phyloP scores from a whole-genome alignment of 2,329 filamentous ascomycete species.

The Phialocephala subalpina region DNA sequence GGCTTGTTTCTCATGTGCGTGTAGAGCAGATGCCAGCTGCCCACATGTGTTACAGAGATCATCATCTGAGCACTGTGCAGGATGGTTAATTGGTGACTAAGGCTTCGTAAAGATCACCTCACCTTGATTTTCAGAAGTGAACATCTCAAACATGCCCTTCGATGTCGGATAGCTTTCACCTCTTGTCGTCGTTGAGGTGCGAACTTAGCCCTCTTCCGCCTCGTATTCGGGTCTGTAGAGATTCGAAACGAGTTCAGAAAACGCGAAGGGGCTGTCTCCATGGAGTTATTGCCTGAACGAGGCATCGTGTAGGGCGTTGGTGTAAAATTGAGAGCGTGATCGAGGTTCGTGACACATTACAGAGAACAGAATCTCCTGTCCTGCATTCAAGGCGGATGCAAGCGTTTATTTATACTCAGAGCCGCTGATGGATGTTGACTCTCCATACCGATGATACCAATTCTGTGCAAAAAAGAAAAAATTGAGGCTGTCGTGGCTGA shows the following conservation, averaged over 20 bases:
- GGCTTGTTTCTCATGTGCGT: constrained; percentile 7
- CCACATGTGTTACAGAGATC: constrained; percentile 16
- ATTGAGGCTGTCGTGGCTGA: constrained; percentile 16
- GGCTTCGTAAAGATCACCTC: neutral
- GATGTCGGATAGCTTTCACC: constrained; percentile 14
- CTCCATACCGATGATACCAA: neutral
- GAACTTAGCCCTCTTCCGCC: constrained; percentile 17
- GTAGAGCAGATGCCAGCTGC: constrained; percentile 7
- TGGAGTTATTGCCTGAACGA: neutral
- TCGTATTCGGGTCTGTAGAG: neutral
- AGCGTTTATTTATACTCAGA: neutral
- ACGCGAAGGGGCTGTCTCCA: neutral
- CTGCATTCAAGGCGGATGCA: neutral
- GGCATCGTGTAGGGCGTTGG: constrained; percentile 7
- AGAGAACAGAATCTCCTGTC: too few relatives aligned
- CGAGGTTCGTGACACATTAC: too few relatives aligned
- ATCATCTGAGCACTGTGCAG: constrained; percentile 16
- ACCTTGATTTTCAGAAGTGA: constrained; percentile 18
- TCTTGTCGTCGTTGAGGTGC: constrained; percentile 11
- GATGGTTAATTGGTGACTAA: neutral
- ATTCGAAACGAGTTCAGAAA: constrained; percentile 9
- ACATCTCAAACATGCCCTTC: constrained; percentile 23
- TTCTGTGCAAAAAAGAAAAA: neutral
- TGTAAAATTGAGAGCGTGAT: neutral
- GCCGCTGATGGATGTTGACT: neutral